Evolutionary conservation across 768 basidiomycete species (phyloP).

Genomic region (Grammothele lineata): DNA sequence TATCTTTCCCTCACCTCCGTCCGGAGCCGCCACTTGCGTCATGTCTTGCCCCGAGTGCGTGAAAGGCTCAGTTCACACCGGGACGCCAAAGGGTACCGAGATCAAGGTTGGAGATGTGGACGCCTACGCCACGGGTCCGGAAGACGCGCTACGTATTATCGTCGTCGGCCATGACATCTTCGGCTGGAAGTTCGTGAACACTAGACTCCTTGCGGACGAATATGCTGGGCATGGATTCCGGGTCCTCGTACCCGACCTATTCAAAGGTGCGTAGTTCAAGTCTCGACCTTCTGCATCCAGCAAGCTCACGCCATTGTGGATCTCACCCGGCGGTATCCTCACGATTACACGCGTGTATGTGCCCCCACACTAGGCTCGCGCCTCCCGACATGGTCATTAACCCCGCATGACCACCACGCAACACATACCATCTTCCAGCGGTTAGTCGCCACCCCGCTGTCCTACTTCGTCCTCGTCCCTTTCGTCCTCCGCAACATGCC

Average conservation of each 20-base stretch:
- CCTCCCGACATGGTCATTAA: conserved; percentile 15
- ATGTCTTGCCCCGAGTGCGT: conserved; percentile 19
- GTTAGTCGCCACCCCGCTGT: conserved; percentile 6
- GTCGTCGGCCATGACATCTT: conserved; percentile 19
- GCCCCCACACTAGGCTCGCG: conserved; percentile 15
- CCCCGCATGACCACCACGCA: conserved; percentile 6
- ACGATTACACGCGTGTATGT: too few species aligned
- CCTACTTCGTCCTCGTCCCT: conserved; percentile 17
- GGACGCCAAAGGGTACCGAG: conserved; percentile 15
- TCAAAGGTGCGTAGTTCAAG: conserved; percentile 10
- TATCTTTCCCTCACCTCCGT: too few species aligned
- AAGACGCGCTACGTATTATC: conserved; percentile 11
- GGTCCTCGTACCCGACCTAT: conserved; percentile 19
- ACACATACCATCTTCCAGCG: conserved; percentile 8
- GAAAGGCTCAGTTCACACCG: conserved; percentile 12
- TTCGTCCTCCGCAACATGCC: conserved; percentile 19
- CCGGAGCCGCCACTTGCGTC: too few species aligned
- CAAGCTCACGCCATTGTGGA: background rate
- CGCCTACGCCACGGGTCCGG: conserved; percentile 16
- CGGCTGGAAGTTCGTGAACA: conserved; percentile 17
- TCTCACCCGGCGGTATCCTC: too few species aligned
- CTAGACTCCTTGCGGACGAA: conserved; percentile 21
- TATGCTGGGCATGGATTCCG: conserved; percentile 16
- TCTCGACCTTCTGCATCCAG: background rate
- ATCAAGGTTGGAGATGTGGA: conserved; percentile 15